Percentiles rank a stretch among this genome's conserved stretches.
Evolutionary conservation across 169 alveolate species (phyloP).

Genomic region (Ichthyophthirius multifiliis): DNA sequence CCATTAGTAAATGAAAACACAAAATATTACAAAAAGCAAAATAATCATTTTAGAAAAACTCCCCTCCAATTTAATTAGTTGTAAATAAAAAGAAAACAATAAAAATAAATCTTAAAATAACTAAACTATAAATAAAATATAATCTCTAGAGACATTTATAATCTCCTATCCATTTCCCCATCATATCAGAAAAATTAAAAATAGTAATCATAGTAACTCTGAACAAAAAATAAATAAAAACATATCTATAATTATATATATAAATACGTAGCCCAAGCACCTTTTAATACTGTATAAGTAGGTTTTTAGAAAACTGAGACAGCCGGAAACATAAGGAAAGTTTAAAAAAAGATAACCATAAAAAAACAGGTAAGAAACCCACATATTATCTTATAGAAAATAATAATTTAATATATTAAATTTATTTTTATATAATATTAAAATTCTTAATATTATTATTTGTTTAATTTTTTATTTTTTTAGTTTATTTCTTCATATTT

Average conservation of each 20-base stretch:
- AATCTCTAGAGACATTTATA: not conserved
- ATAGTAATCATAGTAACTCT: not conserved
- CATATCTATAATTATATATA: too few relatives aligned
- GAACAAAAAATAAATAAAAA: too few relatives aligned
- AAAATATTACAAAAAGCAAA: not conserved
- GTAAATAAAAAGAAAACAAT: not conserved
- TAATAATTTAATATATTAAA: too few relatives aligned
- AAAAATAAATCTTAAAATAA: not conserved
- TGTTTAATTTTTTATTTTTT: too few relatives aligned
- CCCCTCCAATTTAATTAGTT: not conserved
- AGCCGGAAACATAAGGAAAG: not conserved
- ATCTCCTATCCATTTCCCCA: not conserved
- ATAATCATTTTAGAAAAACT: not conserved
- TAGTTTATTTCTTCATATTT: too few relatives aligned
- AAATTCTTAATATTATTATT: too few relatives aligned
- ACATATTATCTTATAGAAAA: too few relatives aligned
- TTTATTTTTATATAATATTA: too few relatives aligned
- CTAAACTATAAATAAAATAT: not conserved
- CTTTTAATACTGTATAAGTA: not conserved
- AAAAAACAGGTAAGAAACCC: not conserved
- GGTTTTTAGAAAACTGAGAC: not conserved
- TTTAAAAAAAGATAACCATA: not conserved
- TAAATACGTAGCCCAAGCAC: not conserved
- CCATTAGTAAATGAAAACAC: not conserved
- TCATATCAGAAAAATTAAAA: not conserved